These are phyloP conservation scores for Scedosporium apiospermum DNA, from an alignment of 2,329 filamentous ascomycete species.

Conservation along the genomic window DNA sequence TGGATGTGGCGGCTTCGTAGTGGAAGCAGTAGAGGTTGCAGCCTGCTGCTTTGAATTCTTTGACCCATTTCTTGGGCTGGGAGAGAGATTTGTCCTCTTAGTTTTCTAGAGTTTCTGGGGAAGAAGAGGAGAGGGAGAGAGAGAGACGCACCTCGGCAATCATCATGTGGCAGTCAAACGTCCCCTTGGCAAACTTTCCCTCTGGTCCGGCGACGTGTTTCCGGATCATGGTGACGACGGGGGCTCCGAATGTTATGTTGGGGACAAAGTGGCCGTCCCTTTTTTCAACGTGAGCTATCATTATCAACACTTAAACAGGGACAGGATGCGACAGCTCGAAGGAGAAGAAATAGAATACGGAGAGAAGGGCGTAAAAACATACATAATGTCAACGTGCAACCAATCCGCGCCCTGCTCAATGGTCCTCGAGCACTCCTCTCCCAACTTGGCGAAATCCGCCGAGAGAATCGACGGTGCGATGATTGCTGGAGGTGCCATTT, in stretches of 20 bases:
- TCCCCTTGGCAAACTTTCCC: conserved; percentile 65
- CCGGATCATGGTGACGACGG: conserved; percentile 90
- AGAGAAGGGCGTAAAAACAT: conserved; percentile 15
- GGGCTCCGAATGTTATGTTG: conserved; percentile 94
- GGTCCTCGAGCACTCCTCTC: conserved; percentile 75
- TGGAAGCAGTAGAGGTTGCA: conserved; percentile 99
- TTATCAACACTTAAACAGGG: not conserved
- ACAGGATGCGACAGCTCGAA: not conserved
- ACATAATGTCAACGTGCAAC: conserved; percentile 91
- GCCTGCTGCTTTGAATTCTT: conserved; percentile 85
- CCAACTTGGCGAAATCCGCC: conserved; percentile 86
- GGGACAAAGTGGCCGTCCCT: conserved; percentile 99
- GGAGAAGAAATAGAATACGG: not conserved
- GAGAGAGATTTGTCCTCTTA: not conserved
- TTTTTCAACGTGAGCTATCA: not conserved
- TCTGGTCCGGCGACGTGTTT: conserved; percentile 70
- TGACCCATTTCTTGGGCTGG: conserved; percentile 98
- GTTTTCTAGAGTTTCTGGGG: not conserved
- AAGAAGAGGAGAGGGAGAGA: not conserved
- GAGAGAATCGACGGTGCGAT: conserved; percentile 98
- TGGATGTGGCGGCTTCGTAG: conserved; percentile 91
- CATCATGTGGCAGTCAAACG: conserved; percentile 99
- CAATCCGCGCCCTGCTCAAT: conserved; percentile 84
- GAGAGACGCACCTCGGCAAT: conserved; percentile 68
- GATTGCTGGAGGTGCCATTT: conserved; percentile 83